Evolutionary conservation across 2,329 filamentous ascomycete species (phyloP).

Genomic region (Pyrenophora tritici-repentis): DNA sequence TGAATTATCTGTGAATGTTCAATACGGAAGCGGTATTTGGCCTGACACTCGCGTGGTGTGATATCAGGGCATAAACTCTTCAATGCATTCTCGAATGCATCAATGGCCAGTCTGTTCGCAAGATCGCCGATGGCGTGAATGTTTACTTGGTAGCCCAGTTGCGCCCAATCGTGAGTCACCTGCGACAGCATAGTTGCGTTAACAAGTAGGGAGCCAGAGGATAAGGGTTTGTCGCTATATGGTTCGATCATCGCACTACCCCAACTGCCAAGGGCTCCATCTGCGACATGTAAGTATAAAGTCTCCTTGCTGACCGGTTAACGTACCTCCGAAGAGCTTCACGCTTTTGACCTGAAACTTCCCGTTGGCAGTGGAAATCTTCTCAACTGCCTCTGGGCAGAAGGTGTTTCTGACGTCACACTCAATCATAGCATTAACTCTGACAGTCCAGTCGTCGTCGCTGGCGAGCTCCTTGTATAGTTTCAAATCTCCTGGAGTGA

Average conservation of each 20-base stretch:
- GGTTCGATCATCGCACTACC: conserved; percentile 73
- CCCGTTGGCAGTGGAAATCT: conserved; percentile 53
- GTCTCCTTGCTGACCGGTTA: background rate
- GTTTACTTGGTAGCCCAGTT: conserved; percentile 68
- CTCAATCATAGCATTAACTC: conserved; percentile 72
- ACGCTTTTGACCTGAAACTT: conserved; percentile 65
- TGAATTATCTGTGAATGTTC: conserved; percentile 75
- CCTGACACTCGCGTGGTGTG: conserved; percentile 55
- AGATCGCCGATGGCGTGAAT: conserved; percentile 75
- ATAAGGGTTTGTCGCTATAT: conserved; percentile 66
- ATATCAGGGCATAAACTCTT: conserved; percentile 56
- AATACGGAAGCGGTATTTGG: conserved; percentile 65
- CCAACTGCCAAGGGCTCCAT: conserved; percentile 73
- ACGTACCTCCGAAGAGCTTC: conserved; percentile 69
- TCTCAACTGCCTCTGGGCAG: conserved; percentile 59
- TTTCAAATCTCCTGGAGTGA: conserved; percentile 58
- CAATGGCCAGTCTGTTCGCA: conserved; percentile 67
- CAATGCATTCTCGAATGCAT: conserved; percentile 65
- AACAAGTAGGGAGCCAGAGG: conserved; percentile 68
- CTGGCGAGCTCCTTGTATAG: conserved; percentile 60
- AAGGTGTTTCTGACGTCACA: conserved; percentile 68
- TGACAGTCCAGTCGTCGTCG: conserved; percentile 61
- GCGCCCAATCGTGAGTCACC: conserved; percentile 63
- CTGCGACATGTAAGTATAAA: conserved; percentile 46
- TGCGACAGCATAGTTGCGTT: conserved; percentile 63